Conservation (phyloP, 352 stramenopile species). For the Globisporangium radiosum region DNA sequence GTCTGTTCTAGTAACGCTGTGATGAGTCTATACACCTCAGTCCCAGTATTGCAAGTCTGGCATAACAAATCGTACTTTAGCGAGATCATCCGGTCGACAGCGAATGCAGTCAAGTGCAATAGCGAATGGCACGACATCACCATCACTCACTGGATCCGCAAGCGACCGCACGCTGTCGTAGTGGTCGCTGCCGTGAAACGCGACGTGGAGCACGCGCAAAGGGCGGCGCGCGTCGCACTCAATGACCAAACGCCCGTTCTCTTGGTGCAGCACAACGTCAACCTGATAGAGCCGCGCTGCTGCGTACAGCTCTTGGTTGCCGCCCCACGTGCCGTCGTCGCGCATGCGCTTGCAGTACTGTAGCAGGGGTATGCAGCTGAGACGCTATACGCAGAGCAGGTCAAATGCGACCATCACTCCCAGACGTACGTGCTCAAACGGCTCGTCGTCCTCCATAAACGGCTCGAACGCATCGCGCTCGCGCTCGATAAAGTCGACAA, state of each 20-base stretch:
- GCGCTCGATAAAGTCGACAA: constrained; percentile 65
- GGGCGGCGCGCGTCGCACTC: constrained; percentile 59
- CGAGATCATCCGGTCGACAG: constrained; percentile 49
- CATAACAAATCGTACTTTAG: constrained; percentile 23
- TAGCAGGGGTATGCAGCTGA: no score
- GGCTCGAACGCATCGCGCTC: constrained; percentile 74
- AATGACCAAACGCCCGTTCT: constrained; percentile 58
- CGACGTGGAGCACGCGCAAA: constrained; percentile 42
- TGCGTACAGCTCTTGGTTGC: constrained; percentile 78
- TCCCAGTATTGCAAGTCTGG: no score
- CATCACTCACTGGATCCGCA: constrained; percentile 21
- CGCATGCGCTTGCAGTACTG: constrained; percentile 78
- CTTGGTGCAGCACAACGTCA: constrained; percentile 75
- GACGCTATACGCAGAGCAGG: neutral
- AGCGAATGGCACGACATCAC: constrained; percentile 25
- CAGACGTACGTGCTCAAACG: constrained; percentile 65
- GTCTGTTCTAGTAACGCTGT: no score
- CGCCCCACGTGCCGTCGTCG: constrained; percentile 74
- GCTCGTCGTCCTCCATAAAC: constrained; percentile 87
- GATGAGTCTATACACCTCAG: no score
- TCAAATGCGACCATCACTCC: neutral
- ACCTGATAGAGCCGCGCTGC: constrained; percentile 62
- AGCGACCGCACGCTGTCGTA: constrained; percentile 74
- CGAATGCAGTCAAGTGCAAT: constrained; percentile 58
- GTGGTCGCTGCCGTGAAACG: constrained; percentile 73